Evolutionary conservation across 768 basidiomycete species (phyloP), one percentile per base, ranked within the genome.

Genomic region (Termitomyces bulborhizus): DNA sequence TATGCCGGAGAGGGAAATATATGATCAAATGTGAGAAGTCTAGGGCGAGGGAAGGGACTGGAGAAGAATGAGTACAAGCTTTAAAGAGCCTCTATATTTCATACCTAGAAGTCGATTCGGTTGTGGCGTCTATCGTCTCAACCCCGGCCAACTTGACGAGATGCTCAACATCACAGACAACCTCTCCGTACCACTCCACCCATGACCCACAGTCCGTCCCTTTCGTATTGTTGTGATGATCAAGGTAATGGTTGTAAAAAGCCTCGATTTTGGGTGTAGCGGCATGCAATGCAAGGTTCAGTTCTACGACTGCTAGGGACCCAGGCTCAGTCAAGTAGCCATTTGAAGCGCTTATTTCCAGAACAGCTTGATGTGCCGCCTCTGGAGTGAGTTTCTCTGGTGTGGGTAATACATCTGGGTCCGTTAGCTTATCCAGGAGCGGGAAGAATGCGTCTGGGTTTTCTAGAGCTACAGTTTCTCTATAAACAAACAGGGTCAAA

Each of bases 161-260:
- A 4, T 72, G 77, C 59, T 86, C 78, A 15, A 79, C 75, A 58
- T 88, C 83, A 63, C 91, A 93, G 1, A 87, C 77, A 27, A 82
- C 74, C 47, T 80, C 67, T 1, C 91, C 90, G 63, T 91, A 87
- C 90, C 88, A 91, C 54, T 89, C 89, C 11, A 90, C 86, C 90
- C 86, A 93, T 12, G 86, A 85, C 2, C 77, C 83, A 62, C 85
- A 88, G 5, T 69, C 64, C 7, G 64, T 66, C 11, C 65, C 69
- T 36, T 63, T 61, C 36, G 70, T 65, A 9, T 61, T 50, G 32
- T 60, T 69, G 58, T 69, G 64, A 51, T 70, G 64, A 60, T 74
- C 66, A 48, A 67, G 61, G 60, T 93, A 95, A 65, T 84, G 83
- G 50, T 86, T 79, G 65, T 88, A 92, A 64, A 86, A 89, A 0